Conservation (phyloP, 2,329 filamentous ascomycete genomes). For the Drechslerella stenobrocha region DNA sequence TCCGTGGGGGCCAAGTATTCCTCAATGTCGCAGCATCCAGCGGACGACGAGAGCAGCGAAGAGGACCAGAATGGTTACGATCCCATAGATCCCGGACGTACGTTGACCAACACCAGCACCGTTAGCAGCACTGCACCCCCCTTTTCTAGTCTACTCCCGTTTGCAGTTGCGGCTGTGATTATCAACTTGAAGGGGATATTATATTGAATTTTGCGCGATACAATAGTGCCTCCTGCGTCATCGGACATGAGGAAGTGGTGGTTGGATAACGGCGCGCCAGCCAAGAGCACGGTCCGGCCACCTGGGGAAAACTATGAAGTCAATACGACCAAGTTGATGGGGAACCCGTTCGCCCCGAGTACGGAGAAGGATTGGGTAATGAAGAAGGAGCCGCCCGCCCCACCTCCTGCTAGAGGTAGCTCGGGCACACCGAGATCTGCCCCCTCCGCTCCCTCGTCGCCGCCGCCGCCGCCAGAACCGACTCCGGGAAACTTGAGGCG, state of each 20-base stretch:
- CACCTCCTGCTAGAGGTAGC: slow-evolving; percentile 24
- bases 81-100: slow-evolving; percentile 75
- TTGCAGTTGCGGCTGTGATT: slow-evolving; percentile 41
- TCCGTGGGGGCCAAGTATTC: slow-evolving; percentile 66
- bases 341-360: slow-evolving; percentile 77
- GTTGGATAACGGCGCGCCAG: slow-evolving; percentile 72
- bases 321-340: slow-evolving; percentile 72
- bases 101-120: slow-evolving; percentile 60
- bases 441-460: slow-evolving; percentile 60
- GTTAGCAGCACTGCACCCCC: slow-evolving; percentile 57
- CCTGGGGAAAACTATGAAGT: slow-evolving; percentile 64
- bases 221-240: slow-evolving; percentile 65
- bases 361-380: slow-evolving; percentile 89
- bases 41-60: slow-evolving; percentile 69
- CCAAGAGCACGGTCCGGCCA: slow-evolving; percentile 70
- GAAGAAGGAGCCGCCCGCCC: slow-evolving; percentile 42
- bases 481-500: slow-evolving; percentile 60
- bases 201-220: slow-evolving; percentile 21
- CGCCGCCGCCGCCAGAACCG: slow-evolving; percentile 62
- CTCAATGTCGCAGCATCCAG: slow-evolving; percentile 59
- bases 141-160: slow-evolving; percentile 30
- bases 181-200: slow-evolving; percentile 1
- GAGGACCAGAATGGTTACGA: slow-evolving; percentile 82
- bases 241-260: slow-evolving; percentile 72
- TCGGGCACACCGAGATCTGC: slow-evolving; percentile 60